phyloP scores from a whole-genome alignment of 2,329 filamentous ascomycete genomes.

The Talaromyces albobiverticillius region DNA sequence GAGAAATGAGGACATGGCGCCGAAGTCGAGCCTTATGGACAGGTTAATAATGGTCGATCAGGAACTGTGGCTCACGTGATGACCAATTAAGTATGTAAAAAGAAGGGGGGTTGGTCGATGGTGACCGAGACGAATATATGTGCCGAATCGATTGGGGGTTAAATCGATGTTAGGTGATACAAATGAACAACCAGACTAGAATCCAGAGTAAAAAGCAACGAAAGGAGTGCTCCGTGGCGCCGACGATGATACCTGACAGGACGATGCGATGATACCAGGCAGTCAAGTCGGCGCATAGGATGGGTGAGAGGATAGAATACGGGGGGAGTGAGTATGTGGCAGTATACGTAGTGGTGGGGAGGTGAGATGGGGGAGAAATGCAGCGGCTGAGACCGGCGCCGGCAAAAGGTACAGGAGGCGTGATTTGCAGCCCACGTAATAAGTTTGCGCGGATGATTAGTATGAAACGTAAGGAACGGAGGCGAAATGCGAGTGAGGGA shows the following conservation, averaged over 20 bases:
- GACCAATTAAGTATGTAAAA: too few species aligned
- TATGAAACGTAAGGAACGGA: conserved; percentile 5
- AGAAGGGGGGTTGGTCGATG: too few species aligned
- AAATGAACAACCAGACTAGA: not conserved
- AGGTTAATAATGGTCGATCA: not conserved
- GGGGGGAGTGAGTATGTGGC: too few species aligned
- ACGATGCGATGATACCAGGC: not conserved
- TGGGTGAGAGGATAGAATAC: not conserved
- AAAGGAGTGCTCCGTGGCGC: not conserved
- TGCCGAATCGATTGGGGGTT: not conserved
- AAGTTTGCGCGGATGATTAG: too few species aligned
- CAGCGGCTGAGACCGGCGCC: conserved; percentile 9
- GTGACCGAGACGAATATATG: too few species aligned
- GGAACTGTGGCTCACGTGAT: not conserved
- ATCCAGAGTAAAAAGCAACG: not conserved
- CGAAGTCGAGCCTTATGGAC: not conserved
- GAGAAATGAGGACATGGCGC: conserved; percentile 56
- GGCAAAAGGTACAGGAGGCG: not conserved
- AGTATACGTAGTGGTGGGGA: conserved; percentile 4
- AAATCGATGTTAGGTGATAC: not conserved
- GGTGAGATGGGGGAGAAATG: conserved; percentile 9
- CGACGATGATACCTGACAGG: not conserved
- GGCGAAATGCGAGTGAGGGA: not conserved
- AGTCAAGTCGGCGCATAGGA: conserved; percentile 14
- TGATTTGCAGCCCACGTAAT: not conserved